Base-by-base conservation (phyloP, 176 grass and related monocot species). In the Ensete glaucum region DNA sequence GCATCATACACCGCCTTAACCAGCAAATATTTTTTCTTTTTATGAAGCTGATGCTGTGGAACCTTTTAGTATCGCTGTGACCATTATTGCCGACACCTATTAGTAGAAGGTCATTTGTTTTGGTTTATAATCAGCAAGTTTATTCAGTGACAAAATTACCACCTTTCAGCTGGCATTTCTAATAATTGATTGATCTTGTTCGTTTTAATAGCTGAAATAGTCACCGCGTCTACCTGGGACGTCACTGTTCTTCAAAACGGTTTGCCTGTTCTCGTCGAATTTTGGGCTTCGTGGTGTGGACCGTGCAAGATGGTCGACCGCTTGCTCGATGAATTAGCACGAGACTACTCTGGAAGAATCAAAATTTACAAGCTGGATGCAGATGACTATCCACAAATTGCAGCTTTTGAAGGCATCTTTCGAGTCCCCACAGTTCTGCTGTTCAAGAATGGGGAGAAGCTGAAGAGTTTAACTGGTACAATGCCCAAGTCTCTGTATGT, bases 231-330 rank as follows among this genome's bases (percentile, higher is more conserved):
- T 67, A 67, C 65, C 51, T 98, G 94, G 94, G 91, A 98, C 16
- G 77, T 83, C 75, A 76, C 76, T 76, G 94, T 93, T 64, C 67
- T 98, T n/a, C 82, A 86, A 68, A 93, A 90, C 62, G 90, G 91
- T 73, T 62, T 89, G 43, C 90, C 84, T 19, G 94, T 98, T 23
- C 78, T 98, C 54, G 85, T 98, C 67, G 90, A 89, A 81, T 98
- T 98, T 76, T 98, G 90, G 90, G 86, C 88, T 64, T 89, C 85
- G 12, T 98, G 94, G 94, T 98, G 94, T 21, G 90, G 94, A 71
- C 94, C 94, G 49, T 98, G 90, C 66, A 86, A 26, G 55, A 91
- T 98, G 88, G 88, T 93, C 71, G 77, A 73, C 9, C 82, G 84
- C 62, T 76, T 93, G 72, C 55, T 93, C 1, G 76, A 93, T 16